A percentile compares a stretch with the other conserved stretches of the same genome.
These are phyloP conservation scores for Eucalyptus victrix DNA, from an alignment of 345 rosid species.

Conservation along the genomic window DNA sequence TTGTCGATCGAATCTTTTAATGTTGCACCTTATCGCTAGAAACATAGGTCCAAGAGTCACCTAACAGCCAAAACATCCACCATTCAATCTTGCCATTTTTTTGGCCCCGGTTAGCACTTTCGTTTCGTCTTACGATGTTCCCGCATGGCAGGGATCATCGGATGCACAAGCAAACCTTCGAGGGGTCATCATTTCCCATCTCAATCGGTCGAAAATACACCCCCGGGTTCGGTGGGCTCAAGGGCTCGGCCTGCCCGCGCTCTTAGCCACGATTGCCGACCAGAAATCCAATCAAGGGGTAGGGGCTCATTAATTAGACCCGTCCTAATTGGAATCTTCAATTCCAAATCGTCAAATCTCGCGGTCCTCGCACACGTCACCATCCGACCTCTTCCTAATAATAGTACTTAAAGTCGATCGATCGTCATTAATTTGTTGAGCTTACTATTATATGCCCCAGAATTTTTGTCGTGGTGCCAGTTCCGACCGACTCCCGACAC, in stretches of 20 bases:
- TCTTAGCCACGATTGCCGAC: background rate
- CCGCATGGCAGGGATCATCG: too few relatives aligned
- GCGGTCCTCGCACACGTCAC: background rate
- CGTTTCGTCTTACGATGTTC: background rate
- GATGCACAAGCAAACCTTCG: background rate
- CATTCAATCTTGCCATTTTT: background rate
- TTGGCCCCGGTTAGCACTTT: background rate
- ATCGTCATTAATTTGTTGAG: background rate
- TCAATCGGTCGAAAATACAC: background rate
- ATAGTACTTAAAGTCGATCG: background rate
- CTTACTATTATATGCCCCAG: background rate
- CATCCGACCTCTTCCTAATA: background rate
- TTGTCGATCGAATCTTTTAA: background rate
- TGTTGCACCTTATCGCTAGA: background rate
- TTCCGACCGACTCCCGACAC: background rate
- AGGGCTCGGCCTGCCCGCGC: background rate
- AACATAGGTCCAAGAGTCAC: background rate
- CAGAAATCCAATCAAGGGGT: background rate
- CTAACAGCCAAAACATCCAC: background rate
- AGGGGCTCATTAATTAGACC: background rate
- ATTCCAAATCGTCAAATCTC: background rate
- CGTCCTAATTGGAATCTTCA: background rate
- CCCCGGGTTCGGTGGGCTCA: background rate
- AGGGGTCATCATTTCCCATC: background rate
- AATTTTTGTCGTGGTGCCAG: background rate